A percentile compares a stretch with the other conserved stretches of the same genome.
Conservation (phyloP, 2,329 filamentous ascomycete species). For the Shiraia sp. region DNA sequence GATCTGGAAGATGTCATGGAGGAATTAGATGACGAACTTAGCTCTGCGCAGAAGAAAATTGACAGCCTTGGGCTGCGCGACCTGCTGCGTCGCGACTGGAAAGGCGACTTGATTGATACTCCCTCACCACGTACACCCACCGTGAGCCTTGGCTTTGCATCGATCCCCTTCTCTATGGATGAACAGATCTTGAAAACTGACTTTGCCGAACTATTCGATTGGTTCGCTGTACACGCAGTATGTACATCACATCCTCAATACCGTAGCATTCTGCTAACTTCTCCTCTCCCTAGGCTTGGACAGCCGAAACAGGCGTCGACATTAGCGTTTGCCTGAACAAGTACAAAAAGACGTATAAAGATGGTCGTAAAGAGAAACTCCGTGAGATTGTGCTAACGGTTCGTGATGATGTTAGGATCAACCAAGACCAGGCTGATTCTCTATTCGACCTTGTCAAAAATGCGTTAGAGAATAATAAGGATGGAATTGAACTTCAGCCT, state of each 20-base stretch:
- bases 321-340: constrained; percentile 53
- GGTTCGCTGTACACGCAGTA: constrained; percentile 52
- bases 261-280: neutral
- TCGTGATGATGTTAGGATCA: constrained; percentile 51
- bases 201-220: constrained; percentile 53
- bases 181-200: constrained; percentile 52
- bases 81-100: constrained; percentile 53
- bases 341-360: constrained; percentile 47
- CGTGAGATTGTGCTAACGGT: constrained; percentile 53
- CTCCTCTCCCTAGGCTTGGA: constrained; percentile 44
- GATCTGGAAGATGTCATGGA: constrained; percentile 49
- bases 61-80: constrained; percentile 49
- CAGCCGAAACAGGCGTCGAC: constrained; percentile 50
- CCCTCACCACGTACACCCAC: constrained; percentile 52
- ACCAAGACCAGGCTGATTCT: constrained; percentile 49
- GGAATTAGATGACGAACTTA: constrained; percentile 47
- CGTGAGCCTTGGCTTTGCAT: constrained; percentile 52
- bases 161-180: constrained; percentile 52
- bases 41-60: constrained; percentile 50
- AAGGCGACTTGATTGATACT: constrained; percentile 53
- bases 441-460: constrained; percentile 47
- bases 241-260: neutral
- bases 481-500: constrained; percentile 45
- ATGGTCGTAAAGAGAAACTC: constrained; percentile 51
- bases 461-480: constrained; percentile 47